Evolutionary conservation across 116 monocot species (phyloP).

Genomic region (Cymodocea nodosa): DNA sequence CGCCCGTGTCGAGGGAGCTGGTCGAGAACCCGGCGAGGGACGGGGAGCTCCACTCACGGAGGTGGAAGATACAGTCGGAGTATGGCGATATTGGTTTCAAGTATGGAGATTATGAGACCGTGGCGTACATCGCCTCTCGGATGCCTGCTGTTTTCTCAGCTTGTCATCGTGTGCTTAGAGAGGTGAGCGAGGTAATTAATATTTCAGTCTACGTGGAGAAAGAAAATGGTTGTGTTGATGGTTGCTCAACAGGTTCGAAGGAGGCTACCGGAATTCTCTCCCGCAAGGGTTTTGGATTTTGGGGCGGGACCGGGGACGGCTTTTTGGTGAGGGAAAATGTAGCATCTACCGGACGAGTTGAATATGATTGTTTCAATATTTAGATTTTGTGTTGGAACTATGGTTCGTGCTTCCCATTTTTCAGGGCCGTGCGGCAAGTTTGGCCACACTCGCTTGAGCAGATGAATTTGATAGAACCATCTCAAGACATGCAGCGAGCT

Average conservation of each 20-base stretch:
- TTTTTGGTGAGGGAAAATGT: slow-evolving; percentile 37
- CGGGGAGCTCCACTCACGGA: slow-evolving; percentile 22
- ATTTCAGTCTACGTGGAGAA: not conserved
- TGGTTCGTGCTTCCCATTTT: not conserved
- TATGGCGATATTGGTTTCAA: slow-evolving; percentile 87
- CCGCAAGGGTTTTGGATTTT: slow-evolving; percentile 73
- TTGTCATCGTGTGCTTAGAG: slow-evolving; percentile 74
- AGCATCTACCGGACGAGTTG: not conserved
- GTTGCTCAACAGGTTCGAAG: slow-evolving; percentile 33
- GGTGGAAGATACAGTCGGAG: slow-evolving; percentile 81
- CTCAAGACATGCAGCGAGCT: slow-evolving; percentile 87
- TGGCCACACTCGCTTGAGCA: slow-evolving; percentile 68
- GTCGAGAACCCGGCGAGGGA: slow-evolving; percentile 55
- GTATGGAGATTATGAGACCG: slow-evolving; percentile 82
- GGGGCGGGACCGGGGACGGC: slow-evolving; percentile 83
- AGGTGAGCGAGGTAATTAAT: slow-evolving; percentile 21
- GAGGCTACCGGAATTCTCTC: slow-evolving; percentile 71
- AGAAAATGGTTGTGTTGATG: not conserved
- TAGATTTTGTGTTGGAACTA: slow-evolving; percentile 2
- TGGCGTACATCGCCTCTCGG: slow-evolving; percentile 88
- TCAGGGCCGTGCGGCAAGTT: slow-evolving; percentile 83
- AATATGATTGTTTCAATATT: not conserved
- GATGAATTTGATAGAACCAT: slow-evolving; percentile 84
- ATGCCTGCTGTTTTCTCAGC: slow-evolving; percentile 98
- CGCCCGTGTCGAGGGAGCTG: slow-evolving; percentile 35